Base-by-base conservation (phyloP, 78 protist genomes). In the Guillardia theta region DNA sequence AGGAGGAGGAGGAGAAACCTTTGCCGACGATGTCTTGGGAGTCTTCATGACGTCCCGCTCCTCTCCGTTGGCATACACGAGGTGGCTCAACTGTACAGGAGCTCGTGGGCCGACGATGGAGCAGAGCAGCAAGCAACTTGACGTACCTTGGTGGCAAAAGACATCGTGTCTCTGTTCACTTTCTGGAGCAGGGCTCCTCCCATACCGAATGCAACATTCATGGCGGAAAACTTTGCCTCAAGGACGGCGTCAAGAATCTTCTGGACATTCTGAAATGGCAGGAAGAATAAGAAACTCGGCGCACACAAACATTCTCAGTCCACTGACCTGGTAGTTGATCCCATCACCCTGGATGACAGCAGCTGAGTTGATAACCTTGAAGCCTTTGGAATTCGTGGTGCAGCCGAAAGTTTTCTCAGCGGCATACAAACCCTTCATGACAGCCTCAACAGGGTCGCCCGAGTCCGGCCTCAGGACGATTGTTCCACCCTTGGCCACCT, bases 171-270 rank as follows among this genome's bases (percentile, higher is more conserved):
- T 4, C 94, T 47, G 88, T 93, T 93, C 76, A 93, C 48, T 54
- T 93, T 93, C 94, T 77, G 88, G 48, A 93, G 94, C 48, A 93
- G 94, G 88, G 64, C 88, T 18, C 70, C 94, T 0, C 94, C 94
- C 94, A 93, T 93, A 4, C 94, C 94, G 54, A 64, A 93, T 5
- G 76, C 94, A 6, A 62, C 94, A 53, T 41, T 64, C 39, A 58
- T 58, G 27, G 70, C 70, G 39, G 70, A 58, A 30, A 27, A 58
- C 6, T 30, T 8, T 58, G 70, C 70, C 27, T 58, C 70, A 24
- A 58, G 21, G 70, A 70, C 83, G 41, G 87, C 94, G 6, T 10
- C 10, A 3, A 19, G 64, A 27, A 93, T 18, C 46, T 39, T 5
- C 27, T n/a, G 4, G 27, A 93, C n/a, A n/a, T n/a, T n/a, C n/a